These are phyloP conservation scores for Suillus variegatus DNA, from an alignment of 768 basidiomycete species.

Conservation along the genomic window DNA sequence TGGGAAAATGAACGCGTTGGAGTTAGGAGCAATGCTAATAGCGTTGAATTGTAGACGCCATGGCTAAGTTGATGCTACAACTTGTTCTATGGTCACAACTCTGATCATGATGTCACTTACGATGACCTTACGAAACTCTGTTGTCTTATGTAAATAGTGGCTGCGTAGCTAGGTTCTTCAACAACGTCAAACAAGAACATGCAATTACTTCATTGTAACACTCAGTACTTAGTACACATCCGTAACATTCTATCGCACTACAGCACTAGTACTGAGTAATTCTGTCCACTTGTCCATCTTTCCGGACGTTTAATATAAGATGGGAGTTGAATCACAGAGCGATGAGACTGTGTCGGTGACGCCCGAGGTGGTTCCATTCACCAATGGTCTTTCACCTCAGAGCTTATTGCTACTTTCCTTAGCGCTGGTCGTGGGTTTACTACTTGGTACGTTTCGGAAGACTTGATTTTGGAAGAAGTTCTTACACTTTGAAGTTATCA, in stretches of 20 bases:
- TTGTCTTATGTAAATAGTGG: not conserved
- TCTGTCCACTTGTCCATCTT: not conserved
- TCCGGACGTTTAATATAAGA: slow-evolving; percentile 2
- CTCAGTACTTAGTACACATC: not conserved
- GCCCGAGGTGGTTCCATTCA: slow-evolving; percentile 39
- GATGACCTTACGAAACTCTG: not conserved
- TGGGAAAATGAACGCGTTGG: not conserved
- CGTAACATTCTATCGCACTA: not conserved
- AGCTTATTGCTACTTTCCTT: slow-evolving; percentile 45
- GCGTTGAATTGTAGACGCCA: not conserved
- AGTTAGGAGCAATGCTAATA: not conserved
- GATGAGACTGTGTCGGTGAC: slow-evolving; percentile 13
- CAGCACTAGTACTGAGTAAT: not conserved
- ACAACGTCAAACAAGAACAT: not conserved
- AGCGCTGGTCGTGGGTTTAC: slow-evolving; percentile 41
- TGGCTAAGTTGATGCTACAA: not conserved
- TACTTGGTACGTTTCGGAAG: slow-evolving; percentile 40
- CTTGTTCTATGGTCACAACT: not conserved
- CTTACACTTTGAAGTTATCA: slow-evolving; percentile 28
- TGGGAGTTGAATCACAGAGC: slow-evolving; percentile 14
- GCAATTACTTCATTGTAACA: not conserved
- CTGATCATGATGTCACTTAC: not conserved
- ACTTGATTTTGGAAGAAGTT: not conserved
- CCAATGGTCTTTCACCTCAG: slow-evolving; percentile 39
- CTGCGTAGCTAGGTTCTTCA: slow-evolving; percentile 1